These are phyloP conservation scores for Tricholoma bakamatsutake DNA, from an alignment of 768 basidiomycete genomes.

Conservation along the genomic window DNA sequence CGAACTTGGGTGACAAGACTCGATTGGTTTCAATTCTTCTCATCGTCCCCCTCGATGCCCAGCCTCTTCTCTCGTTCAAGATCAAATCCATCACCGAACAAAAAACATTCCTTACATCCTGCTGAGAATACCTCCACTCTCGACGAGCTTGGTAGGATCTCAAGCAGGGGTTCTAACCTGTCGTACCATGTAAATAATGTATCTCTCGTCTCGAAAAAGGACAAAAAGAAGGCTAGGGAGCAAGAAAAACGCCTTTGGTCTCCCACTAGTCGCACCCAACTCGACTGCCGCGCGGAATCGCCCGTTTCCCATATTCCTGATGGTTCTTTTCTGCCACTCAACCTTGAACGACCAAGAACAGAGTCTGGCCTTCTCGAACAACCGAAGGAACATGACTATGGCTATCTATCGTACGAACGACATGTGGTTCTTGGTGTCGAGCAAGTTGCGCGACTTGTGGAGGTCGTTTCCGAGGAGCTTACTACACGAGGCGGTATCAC, in stretches of 20 bases:
- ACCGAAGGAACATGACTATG: slow-evolving; percentile 47
- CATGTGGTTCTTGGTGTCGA: slow-evolving; percentile 76
- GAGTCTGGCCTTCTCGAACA: slow-evolving; percentile 31
- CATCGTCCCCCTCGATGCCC: slow-evolving; percentile 51
- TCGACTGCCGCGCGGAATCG: slow-evolving; percentile 21
- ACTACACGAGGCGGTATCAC: slow-evolving; percentile 71
- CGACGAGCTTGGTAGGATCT: slow-evolving; percentile 66
- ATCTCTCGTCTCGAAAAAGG: slow-evolving; percentile 38
- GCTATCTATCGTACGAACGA: slow-evolving; percentile 66
- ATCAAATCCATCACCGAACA: slow-evolving; percentile 51
- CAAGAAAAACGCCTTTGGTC: slow-evolving; percentile 34
- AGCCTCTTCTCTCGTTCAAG: slow-evolving; percentile 69
- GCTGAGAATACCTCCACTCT: slow-evolving; percentile 23
- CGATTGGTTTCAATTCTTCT: slow-evolving; percentile 17
- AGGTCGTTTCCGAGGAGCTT: slow-evolving; percentile 64
- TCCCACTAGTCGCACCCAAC: slow-evolving; percentile 28
- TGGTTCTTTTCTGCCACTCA: slow-evolving; percentile 48
- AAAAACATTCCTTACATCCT: slow-evolving; percentile 26
- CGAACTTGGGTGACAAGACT: slow-evolving; percentile 16
- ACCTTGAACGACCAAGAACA: slow-evolving; percentile 40
- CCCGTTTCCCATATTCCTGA: slow-evolving; percentile 38
- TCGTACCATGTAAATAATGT: slow-evolving; percentile 18
- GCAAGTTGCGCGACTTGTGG: slow-evolving; percentile 66
- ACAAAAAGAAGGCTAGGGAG: slow-evolving; percentile 44
- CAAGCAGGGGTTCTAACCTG: slow-evolving; percentile 37